These are phyloP conservation scores for Diaporthe helianthi DNA, from an alignment of 2,329 filamentous ascomycete species.

Conservation along the genomic window DNA sequence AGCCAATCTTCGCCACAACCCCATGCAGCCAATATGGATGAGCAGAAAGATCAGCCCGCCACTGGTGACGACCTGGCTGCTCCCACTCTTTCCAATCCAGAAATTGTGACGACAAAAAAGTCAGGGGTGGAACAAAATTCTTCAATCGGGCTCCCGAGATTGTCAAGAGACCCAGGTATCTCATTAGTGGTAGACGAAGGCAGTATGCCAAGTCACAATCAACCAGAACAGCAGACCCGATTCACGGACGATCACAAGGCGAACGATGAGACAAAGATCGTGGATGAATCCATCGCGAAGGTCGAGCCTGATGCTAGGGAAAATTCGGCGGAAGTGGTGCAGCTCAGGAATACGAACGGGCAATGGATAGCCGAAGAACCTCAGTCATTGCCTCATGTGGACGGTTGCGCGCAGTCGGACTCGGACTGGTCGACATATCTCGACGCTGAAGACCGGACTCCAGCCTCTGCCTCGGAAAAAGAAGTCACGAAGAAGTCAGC, in stretches of 20 bases:
- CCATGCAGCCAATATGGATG: background rate
- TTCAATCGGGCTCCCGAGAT: background rate
- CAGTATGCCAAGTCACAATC: background rate
- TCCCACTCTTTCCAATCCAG: background rate
- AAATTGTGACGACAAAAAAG: background rate
- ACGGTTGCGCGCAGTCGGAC: background rate
- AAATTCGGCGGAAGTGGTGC: background rate
- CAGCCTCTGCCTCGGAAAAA: background rate
- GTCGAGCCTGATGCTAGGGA: background rate
- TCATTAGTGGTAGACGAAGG: background rate
- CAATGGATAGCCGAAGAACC: background rate
- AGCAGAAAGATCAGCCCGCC: background rate
- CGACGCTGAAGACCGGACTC: background rate
- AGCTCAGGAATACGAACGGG: background rate
- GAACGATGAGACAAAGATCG: background rate
- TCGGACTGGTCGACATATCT: constrained; percentile 25
- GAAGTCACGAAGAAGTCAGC: background rate
- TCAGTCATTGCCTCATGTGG: background rate
- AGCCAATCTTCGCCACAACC: background rate
- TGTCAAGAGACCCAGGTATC: background rate
- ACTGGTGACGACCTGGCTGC: background rate
- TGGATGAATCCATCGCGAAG: background rate
- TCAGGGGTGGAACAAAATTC: background rate
- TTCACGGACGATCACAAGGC: background rate
- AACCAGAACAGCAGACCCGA: background rate